A percentile compares a stretch with the other conserved stretches of the same genome.
phyloP scores from a whole-genome alignment of 768 basidiomycete genomes.

The Hericium coralloides region DNA sequence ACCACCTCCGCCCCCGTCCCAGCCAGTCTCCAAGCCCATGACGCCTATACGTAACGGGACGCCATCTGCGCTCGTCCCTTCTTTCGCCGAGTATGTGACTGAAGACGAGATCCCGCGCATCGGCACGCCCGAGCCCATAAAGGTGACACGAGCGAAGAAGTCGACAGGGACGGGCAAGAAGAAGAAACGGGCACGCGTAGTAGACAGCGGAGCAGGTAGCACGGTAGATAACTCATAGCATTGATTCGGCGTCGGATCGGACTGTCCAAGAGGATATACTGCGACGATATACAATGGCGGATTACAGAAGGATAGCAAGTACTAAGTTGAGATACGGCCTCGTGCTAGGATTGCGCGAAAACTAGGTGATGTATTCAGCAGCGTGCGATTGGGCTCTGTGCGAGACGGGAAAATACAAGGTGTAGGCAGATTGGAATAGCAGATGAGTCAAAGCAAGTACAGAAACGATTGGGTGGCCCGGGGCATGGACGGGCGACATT shows the following conservation, averaged over 20 bases:
- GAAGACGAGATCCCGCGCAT: constrained; percentile 41
- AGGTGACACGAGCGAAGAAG: constrained; percentile 62
- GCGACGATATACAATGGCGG: neutral
- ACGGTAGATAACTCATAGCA: neutral
- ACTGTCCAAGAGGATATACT: constrained; percentile 10
- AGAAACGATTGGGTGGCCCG: neutral
- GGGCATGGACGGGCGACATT: neutral
- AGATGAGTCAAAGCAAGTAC: neutral
- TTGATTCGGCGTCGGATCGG: neutral
- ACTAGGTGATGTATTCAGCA: constrained; percentile 10
- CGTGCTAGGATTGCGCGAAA: neutral
- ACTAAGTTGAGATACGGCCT: neutral
- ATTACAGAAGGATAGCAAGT: neutral
- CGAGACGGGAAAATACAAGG: neutral
- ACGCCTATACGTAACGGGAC: constrained; percentile 9
- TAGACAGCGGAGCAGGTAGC: constrained; percentile 14
- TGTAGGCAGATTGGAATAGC: neutral
- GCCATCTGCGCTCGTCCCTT: constrained; percentile 19
- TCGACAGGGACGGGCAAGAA: constrained; percentile 48
- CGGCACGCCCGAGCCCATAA: constrained; percentile 61
- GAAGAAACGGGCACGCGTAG: constrained; percentile 50
- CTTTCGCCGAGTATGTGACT: constrained; percentile 49
- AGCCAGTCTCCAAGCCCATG: constrained; percentile 8
- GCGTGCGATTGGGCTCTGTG: neutral
- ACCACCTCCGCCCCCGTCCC: constrained; percentile 5